phyloP scores from a whole-genome alignment of 2,329 filamentous ascomycete species.

The Sarocladium kiliense region DNA sequence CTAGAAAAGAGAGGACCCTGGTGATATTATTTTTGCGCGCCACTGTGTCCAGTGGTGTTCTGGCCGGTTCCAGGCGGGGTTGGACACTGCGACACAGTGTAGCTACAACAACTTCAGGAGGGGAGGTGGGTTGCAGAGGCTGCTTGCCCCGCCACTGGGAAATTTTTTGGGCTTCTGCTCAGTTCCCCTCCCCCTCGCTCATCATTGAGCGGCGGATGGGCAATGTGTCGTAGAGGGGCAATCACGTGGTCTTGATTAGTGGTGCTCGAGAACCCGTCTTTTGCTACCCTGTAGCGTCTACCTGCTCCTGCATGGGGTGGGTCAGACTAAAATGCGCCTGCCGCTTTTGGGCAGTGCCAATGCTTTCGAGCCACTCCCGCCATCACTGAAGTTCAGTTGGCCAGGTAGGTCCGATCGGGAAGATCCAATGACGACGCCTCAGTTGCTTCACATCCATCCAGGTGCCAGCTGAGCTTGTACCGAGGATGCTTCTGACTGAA shows the following conservation, averaged over 20 bases:
- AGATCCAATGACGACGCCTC: too few relatives aligned
- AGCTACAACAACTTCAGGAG: background rate
- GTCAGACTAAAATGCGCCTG: background rate
- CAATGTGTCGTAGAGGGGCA: too few relatives aligned
- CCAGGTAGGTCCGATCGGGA: too few relatives aligned
- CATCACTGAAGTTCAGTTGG: background rate
- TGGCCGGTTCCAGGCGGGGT: conserved; percentile 1
- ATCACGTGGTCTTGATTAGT: conserved; percentile 6
- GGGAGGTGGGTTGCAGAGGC: background rate
- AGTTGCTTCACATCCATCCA: too few relatives aligned
- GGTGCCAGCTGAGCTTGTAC: too few relatives aligned
- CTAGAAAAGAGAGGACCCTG: conserved; percentile 1
- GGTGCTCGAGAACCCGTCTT: background rate
- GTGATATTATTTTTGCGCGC: conserved; percentile 6
- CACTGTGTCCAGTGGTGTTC: background rate
- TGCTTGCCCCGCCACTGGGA: conserved; percentile 7
- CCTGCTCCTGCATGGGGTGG: background rate
- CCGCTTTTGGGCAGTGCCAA: background rate
- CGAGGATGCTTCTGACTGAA: too few relatives aligned
- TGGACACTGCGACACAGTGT: background rate
- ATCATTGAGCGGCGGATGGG: too few relatives aligned
- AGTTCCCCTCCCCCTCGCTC: background rate
- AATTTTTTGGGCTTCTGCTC: conserved; percentile 3
- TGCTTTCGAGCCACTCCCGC: background rate
- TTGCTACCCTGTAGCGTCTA: conserved; percentile 2